Percentiles rank a stretch among this genome's conserved stretches.
phyloP scores from a whole-genome alignment of 371 early-diverging fungal species.

The Mortierella sp. region DNA sequence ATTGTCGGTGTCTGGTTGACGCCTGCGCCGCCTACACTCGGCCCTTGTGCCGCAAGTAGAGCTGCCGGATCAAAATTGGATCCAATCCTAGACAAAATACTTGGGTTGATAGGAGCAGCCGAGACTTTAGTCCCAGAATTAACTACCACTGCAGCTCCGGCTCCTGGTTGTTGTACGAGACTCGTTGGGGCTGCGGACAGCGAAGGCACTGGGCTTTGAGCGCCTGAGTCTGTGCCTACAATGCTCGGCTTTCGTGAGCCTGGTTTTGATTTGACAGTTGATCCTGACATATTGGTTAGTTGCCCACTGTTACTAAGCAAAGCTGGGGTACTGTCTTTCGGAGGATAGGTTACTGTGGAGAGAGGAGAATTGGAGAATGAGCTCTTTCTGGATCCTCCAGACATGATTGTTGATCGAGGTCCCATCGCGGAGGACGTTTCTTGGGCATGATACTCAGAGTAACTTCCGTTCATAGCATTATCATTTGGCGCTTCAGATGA shows the following conservation, averaged over 20 bases:
- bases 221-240: slow-evolving; percentile 6
- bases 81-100: slow-evolving; percentile 53
- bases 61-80: slow-evolving; percentile 52
- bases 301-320: neutral
- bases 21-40: slow-evolving; percentile 1
- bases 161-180: slow-evolving; percentile 8
- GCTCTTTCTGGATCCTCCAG: slow-evolving; percentile 30
- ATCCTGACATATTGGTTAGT: neutral
- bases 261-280: slow-evolving; percentile 13
- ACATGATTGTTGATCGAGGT: slow-evolving; percentile 2
- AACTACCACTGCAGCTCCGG: neutral
- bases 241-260: slow-evolving; percentile 40
- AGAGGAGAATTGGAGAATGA: slow-evolving; percentile 51
- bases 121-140: neutral
- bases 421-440: slow-evolving; percentile 3
- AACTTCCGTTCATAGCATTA: slow-evolving; percentile 22
- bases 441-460: slow-evolving; percentile 9
- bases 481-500: slow-evolving; percentile 18
- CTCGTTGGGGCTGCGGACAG: slow-evolving; percentile 6
- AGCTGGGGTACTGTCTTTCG: slow-evolving; percentile 10
- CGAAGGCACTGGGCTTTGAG: neutral
- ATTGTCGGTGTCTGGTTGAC: neutral
- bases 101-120: slow-evolving; percentile 34
- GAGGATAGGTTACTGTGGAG: slow-evolving; percentile 36
- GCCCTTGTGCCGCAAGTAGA: slow-evolving; percentile 29